Evolutionary conservation across 331 rosid genomes (phyloP), one percentile per base, ranked within the genome.

Genomic region (Stylosanthes scabra): DNA sequence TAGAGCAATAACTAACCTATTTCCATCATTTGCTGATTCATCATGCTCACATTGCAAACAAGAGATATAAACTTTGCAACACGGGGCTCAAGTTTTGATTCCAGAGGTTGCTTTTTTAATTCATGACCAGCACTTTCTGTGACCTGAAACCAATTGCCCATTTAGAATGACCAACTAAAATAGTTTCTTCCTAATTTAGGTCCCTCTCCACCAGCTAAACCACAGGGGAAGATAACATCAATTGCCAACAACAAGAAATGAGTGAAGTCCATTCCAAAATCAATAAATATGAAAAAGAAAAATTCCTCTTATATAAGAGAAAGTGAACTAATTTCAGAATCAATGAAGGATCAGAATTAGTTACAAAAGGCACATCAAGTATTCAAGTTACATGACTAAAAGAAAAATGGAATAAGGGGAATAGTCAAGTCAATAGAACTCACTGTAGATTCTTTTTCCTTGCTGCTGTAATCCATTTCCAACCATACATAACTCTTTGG

Each of bases 21-120:
- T 91, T 95, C 97, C 97, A 95, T 91, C 99, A 95, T 92, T 56
- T 92, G 97, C 72, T 91, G 99, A 86, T 84, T 87, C 99, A 95
- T 95, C 99, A 95, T 95, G 86, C 89, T 83, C 67, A 92, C 59
- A 39, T 95, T 91, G 86, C 97, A 91, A 80, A 95, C 79, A 34
- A 95, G 97, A 58, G 99, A 91, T 58, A 95, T 85, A 70, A 95
- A 90, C 69, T 87, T 90, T 62, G 97, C 97, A 51, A 95, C 49
- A 34, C 82, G 80, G 10, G 87, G 69, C 76, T 91, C 99, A 70
- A 95, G 97, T 83, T 86, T 79, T 28, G 93, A 84, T 66, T 87
- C 86, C 71, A 63, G 64, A 56, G 88, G 96, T 83, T 89, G 90
- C 78, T 74, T 74, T 80, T 72, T 86, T 65, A 87, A 46, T 73